Percentiles rank a stretch among this genome's conserved stretches.
Conservation (phyloP, 2,329 filamentous ascomycete genomes). For the Simplicillium aogashimaense region DNA sequence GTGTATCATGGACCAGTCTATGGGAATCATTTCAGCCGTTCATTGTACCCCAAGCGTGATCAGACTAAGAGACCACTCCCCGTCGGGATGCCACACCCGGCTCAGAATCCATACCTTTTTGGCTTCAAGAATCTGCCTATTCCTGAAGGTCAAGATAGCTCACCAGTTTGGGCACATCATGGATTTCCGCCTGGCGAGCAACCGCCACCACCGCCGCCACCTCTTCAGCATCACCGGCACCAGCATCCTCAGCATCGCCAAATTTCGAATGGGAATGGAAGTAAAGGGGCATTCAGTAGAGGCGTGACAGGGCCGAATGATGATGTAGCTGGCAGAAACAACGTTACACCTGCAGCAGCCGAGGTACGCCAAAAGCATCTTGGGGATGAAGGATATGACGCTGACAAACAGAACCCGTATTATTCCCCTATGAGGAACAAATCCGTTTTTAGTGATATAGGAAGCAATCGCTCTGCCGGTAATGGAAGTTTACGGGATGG, state of each 20-base stretch:
- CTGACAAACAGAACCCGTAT: constrained; percentile 1
- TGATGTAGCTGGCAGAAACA: constrained; percentile 3
- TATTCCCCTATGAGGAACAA: constrained; percentile 1
- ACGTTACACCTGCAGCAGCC: neutral
- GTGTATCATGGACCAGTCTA: constrained; percentile 49
- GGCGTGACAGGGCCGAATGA: constrained; percentile 2
- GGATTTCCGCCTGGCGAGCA: constrained; percentile 2
- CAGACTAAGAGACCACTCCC: constrained; percentile 22
- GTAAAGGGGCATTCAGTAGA: constrained; percentile 5
- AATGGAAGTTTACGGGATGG: constrained; percentile 3
- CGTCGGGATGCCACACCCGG: constrained; percentile 31
- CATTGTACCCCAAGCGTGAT: constrained; percentile 33
- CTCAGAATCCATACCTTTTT: constrained; percentile 30
- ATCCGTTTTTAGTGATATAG: constrained; percentile 12
- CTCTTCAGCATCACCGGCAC: constrained; percentile 1
- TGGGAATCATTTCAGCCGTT: constrained; percentile 34
- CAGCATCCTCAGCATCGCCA: neutral
- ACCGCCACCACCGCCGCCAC: constrained; percentile 7
- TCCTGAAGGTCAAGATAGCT: constrained; percentile 8
- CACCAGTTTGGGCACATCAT: constrained; percentile 1
- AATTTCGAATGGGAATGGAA: neutral
- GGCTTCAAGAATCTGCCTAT: constrained; percentile 20
- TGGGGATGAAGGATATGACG: neutral
- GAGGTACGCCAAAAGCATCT: constrained; percentile 1
- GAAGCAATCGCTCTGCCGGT: constrained; percentile 5